Conservation (phyloP, 495 filamentous ascomycete genomes). For the Penicillium longicatenatum region DNA sequence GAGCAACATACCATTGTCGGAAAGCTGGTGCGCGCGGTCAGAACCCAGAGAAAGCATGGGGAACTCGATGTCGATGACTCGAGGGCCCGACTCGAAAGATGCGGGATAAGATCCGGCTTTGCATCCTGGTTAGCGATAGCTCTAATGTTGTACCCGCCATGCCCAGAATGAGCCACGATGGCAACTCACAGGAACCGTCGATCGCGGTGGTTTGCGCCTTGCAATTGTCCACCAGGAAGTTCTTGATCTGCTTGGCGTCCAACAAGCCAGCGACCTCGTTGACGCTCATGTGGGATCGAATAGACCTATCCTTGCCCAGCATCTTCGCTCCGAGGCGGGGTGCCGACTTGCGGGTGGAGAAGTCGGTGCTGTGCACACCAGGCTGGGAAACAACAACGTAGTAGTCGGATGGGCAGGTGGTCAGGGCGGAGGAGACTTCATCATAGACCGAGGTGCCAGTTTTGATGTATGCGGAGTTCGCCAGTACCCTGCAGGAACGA, state of each 20-base stretch:
- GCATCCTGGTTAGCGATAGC: conserved; percentile 16
- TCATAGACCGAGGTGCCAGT: conserved; percentile 41
- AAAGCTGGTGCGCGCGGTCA: conserved; percentile 44
- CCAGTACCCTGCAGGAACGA: conserved; percentile 41
- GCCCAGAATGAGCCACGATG: conserved; percentile 7
- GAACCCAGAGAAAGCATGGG: conserved; percentile 46
- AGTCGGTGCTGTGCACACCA: conserved; percentile 69
- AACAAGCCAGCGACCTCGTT: conserved; percentile 66
- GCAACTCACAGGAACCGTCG: conserved; percentile 63
- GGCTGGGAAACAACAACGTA: conserved; percentile 85
- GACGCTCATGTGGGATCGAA: conserved; percentile 53
- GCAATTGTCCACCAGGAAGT: conserved; percentile 53
- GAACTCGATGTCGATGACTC: conserved; percentile 54
- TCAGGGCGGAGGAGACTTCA: conserved; percentile 45
- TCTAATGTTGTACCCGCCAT: background rate
- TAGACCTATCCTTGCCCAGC: conserved; percentile 47
- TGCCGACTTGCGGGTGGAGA: conserved; percentile 52
- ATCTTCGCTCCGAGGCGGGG: conserved; percentile 63
- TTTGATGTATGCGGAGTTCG: conserved; percentile 46
- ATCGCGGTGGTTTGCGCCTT: conserved; percentile 54
- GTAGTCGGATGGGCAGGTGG: conserved; percentile 68
- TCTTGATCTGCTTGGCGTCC: conserved; percentile 56
- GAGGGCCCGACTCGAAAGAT: conserved; percentile 47
- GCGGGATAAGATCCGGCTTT: conserved; percentile 49
- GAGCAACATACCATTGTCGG: conserved; percentile 47